phyloP scores from a whole-genome alignment of 2,329 filamentous ascomycete species.

The Sclerotinia subarctica region DNA sequence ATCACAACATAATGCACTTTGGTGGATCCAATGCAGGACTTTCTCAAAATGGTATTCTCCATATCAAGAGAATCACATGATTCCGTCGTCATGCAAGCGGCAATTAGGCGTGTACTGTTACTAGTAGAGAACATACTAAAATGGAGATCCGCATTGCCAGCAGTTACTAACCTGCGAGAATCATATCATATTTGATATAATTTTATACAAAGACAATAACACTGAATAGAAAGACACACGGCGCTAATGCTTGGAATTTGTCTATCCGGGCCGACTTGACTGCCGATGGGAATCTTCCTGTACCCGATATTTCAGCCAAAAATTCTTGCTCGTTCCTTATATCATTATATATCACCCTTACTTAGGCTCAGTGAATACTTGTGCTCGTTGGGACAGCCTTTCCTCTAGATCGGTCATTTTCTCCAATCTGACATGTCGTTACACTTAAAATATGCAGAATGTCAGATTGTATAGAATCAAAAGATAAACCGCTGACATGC shows the following conservation, averaged over 20 bases:
- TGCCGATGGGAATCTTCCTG: constrained; percentile 14
- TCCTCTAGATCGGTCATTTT: constrained; percentile 12
- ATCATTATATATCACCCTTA: not conserved
- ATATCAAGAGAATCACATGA: not conserved
- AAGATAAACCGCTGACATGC: not conserved
- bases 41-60: not conserved
- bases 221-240: not conserved
- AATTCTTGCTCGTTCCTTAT: not conserved
- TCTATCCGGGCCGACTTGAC: constrained; percentile 8
- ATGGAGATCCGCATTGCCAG: not conserved
- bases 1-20: not conserved
- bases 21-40: not conserved
- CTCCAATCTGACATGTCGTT: constrained; percentile 10
- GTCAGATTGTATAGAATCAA: not conserved
- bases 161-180: not conserved
- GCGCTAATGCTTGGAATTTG: not conserved
- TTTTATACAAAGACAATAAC: not conserved
- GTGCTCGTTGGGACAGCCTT: not conserved
- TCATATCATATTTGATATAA: not conserved
- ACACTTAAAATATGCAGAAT: constrained; percentile 3
- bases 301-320: constrained; percentile 10
- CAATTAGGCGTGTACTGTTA: not conserved
- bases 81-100: not conserved
- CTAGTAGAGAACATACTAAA: no score
- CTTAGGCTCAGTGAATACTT: not conserved